Evolutionary conservation across 805 yeast species (phyloP).

Genomic region (Hanseniaspora nectarophila): DNA sequence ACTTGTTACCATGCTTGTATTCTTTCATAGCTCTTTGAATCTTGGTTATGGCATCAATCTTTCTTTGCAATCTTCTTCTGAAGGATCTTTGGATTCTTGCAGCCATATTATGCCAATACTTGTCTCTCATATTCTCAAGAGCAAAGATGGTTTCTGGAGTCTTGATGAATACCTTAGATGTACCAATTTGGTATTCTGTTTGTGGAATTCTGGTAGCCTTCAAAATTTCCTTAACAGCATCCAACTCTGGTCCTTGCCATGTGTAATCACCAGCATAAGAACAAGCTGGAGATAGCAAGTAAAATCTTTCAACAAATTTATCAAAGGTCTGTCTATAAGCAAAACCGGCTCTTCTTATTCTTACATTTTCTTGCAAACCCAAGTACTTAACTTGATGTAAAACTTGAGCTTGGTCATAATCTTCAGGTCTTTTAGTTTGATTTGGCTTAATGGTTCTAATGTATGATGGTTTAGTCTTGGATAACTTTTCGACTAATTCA

Average conservation of each 20-base stretch:
- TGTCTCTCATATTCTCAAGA: conserved; percentile 88
- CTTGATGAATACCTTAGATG: conserved; percentile 82
- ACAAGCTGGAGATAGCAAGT: conserved; percentile 71
- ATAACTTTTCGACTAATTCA: conserved; percentile 72
- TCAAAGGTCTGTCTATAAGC: conserved; percentile 96
- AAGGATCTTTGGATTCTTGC: conserved; percentile 95
- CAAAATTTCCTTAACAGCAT: conserved; percentile 44
- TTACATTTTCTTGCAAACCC: conserved; percentile 91
- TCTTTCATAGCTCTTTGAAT: conserved; percentile 77
- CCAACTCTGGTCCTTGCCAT: conserved; percentile 48
- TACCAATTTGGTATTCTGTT: conserved; percentile 82
- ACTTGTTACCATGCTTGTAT: conserved; percentile 67
- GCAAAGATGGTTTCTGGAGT: conserved; percentile 95
- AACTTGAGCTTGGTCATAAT: conserved; percentile 79
- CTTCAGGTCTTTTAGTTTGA: conserved; percentile 80
- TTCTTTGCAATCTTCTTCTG: conserved; percentile 67
- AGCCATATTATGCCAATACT: conserved; percentile 97
- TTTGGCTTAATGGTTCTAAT: conserved; percentile 97
- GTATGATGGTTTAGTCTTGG: conserved; percentile 87
- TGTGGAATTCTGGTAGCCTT: conserved; percentile 57
- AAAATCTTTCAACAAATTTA: conserved; percentile 89
- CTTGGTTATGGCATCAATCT: conserved; percentile 73
- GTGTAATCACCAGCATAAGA: conserved; percentile 81
- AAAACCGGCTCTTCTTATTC: conserved; percentile 96
- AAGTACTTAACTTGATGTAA: conserved; percentile 90